Base-by-base conservation (phyloP, 495 filamentous ascomycete species). In the Xylaria cubensis region DNA sequence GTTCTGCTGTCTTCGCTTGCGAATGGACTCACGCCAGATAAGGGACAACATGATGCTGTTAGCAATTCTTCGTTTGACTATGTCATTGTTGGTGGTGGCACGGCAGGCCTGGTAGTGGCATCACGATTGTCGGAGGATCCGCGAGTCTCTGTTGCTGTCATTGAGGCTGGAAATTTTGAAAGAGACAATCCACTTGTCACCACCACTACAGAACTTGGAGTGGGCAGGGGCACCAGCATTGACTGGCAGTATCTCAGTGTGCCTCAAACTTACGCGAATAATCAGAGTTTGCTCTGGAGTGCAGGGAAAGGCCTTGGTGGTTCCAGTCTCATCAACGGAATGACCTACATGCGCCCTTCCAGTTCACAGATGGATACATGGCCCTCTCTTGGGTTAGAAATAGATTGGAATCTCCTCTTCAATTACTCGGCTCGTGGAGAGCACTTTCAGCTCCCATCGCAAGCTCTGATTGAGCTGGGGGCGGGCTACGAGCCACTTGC, bases 21-120 rank as follows among this genome's bases (percentile, higher is more conserved):
- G 59, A 39, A 39, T 39, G 59, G 59, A 42, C 36, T 62, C 59
- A 42, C 64, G 29, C 50, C 32, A 51, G 32, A 36, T 53, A 62
- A 62, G n/a, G 59, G 36, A 62, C 59, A 53, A 71, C 59, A 51
- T 53, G 32, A 39, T 62, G 59, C 59, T 21, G 59, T 42, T 24
- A 42, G 59, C 36, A 62, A 42, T 62, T 65, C 63, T 48, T 65
- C 59, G 36, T 72, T 66, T 58, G 92, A 94, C 83, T 94, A 92
- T 81, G 81, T 97, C 74, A 90, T 95, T 75, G 89, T 95, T 6
- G 92, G 91, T 72, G 92, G 92, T 67, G 92, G 92, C 75, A 93
- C 92, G 41, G 92, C 92, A 21, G 92, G 92, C 75, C 93, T 92
- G 82, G 92, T 92, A 64, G 90, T 94, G 79, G 92, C 90, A 64